Percentiles rank a stretch among this genome's conserved stretches.
These are phyloP conservation scores for Fusarium haematococcum DNA, from an alignment of 2,329 filamentous ascomycete species.

Conservation along the genomic window DNA sequence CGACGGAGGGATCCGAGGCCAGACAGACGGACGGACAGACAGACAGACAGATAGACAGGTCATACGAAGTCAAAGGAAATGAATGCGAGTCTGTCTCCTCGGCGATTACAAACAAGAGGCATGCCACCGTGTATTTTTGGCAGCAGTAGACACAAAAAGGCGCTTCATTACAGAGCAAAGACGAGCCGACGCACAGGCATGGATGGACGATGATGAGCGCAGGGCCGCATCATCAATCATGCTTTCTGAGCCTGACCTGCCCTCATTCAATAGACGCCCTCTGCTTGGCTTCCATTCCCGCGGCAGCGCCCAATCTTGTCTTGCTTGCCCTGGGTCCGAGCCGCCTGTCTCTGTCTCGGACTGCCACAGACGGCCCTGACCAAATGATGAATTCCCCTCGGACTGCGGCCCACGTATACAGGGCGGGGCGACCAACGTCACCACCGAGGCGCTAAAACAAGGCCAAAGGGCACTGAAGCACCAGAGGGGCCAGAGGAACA, in stretches of 20 bases:
- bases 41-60: not conserved
- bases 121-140: conserved; percentile 1
- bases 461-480: conserved; percentile 8
- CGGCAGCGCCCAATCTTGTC: not conserved
- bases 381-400: conserved; percentile 1
- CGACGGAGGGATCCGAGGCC: not conserved
- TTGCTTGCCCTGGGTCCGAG: not conserved
- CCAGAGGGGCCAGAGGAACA: not conserved
- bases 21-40: not conserved
- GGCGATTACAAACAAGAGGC: conserved; percentile 2
- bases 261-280: conserved; percentile 1
- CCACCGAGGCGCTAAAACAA: conserved; percentile 29
- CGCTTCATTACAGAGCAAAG: not conserved
- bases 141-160: not conserved
- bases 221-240: conserved; percentile 4
- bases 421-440: conserved; percentile 34
- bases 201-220: not conserved
- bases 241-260: conserved; percentile 1
- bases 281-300: conserved; percentile 1
- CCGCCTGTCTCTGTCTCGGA: not conserved
- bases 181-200: not conserved
- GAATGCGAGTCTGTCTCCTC: not conserved
- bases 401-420: conserved; percentile 25
- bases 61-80: conserved; percentile 9
- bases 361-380: not conserved